A percentile compares a stretch with the other conserved stretches of the same genome.
These are phyloP conservation scores for Litsea cubeba DNA, from an alignment of 164 flowering plant species.

Conservation along the genomic window DNA sequence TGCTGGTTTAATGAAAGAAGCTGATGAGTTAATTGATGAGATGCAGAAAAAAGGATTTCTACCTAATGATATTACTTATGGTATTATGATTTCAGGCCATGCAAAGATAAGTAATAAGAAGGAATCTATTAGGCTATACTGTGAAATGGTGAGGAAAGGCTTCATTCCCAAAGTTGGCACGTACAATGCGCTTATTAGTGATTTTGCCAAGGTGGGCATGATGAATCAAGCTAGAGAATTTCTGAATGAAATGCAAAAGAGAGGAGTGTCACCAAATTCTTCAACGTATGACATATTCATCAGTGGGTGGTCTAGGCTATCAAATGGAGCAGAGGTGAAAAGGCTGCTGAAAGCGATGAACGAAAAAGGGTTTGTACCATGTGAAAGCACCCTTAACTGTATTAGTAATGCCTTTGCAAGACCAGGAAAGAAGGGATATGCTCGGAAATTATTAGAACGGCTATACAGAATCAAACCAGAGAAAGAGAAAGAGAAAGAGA, in stretches of 20 bases:
- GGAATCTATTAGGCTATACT: conserved; percentile 61
- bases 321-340: conserved; percentile 38
- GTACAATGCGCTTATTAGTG: conserved; percentile 68
- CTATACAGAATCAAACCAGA: conserved; percentile 24
- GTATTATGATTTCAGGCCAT: conserved; percentile 61
- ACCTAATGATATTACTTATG: conserved; percentile 57
- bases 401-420: conserved; percentile 43
- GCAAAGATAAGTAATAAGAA: conserved; percentile 60
- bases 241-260: conserved; percentile 69
- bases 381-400: conserved; percentile 40
- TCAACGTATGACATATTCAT: conserved; percentile 80
- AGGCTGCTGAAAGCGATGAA: conserved; percentile 58
- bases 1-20: conserved; percentile 49
- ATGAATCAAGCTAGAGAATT: conserved; percentile 87
- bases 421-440: conserved; percentile 42
- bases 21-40: conserved; percentile 41
- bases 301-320: conserved; percentile 70
- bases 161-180: conserved; percentile 67
- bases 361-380: conserved; percentile 47
- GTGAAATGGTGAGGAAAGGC: conserved; percentile 81
- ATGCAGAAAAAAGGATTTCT: conserved; percentile 55
- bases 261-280: conserved; percentile 62
- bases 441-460: conserved; percentile 32
- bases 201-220: conserved; percentile 57
- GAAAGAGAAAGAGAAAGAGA: conserved; percentile 1